Base-by-base conservation (phyloP, 768 basidiomycete genomes). In the Inosperma sp. region DNA sequence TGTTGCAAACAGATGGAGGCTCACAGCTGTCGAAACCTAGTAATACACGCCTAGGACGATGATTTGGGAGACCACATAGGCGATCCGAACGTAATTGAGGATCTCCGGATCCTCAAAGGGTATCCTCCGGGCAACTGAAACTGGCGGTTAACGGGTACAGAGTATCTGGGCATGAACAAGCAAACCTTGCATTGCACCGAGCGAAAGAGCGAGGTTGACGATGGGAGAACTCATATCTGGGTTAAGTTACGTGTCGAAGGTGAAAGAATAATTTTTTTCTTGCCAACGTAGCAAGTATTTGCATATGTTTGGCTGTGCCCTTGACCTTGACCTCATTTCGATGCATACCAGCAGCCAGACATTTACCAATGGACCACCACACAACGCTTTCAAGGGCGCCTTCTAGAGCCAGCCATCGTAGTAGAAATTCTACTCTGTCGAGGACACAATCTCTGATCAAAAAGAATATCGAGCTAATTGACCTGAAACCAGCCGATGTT, bases 401-500 rank as follows among this genome's bases (percentile, higher is more conserved):
- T 5, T 51, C 50, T 12, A 42, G 50, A n/a, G 50, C 50, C 19
- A 51, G 50, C 16, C 41, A 44, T 25, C 30, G 50, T 6, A 51
- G 50, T 19, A 34, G 81, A 80, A 58, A 48, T 45, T 91, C 88
- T 4, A 82, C 90, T 5, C 65, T 86, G 36, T 92, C 89, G 8
- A 77, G 89, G 41, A 82, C 79, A 51, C 88, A 92, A 68, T 86
- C 85, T 3, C 82, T 98, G 62, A 92, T 97, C 76, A 91, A 91
- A 79, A 94, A 92, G 74, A 94, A 90, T 67, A 86, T 91, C 53
- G 85, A 89, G 3, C 83, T 89, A 0, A 84, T 92, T 57, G 93
- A 95, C 70, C 79, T 97, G 39, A 81, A 84, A 44, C 94, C 94
- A 0, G 91, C 90, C 8, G 95, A 99, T 68, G 82, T 99, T 62